A percentile compares a stretch with the other conserved stretches of the same genome.
These are phyloP conservation scores for Dryadomyces sulphureus DNA, from an alignment of 2,329 filamentous ascomycete species.

Conservation along the genomic window DNA sequence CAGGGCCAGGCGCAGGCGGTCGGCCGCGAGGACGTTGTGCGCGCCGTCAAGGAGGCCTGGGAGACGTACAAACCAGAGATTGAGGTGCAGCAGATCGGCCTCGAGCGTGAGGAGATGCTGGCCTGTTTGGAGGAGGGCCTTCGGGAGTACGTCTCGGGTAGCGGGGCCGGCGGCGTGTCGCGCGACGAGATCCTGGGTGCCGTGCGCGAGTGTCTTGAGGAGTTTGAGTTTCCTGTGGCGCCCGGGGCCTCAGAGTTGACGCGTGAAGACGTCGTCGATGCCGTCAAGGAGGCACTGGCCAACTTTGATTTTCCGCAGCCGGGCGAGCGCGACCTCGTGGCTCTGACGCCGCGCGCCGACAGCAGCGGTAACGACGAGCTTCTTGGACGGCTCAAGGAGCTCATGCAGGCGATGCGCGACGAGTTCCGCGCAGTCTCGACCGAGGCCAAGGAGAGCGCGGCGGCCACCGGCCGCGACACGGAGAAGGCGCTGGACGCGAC, in stretches of 20 bases:
- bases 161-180: slow-evolving; percentile 47
- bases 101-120: slow-evolving; percentile 82
- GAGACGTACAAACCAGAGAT: slow-evolving; percentile 92
- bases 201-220: slow-evolving; percentile 74
- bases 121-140: slow-evolving; percentile 77
- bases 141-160: no score
- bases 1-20: slow-evolving; percentile 35
- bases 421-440: slow-evolving; percentile 47
- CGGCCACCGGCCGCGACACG: slow-evolving; percentile 65
- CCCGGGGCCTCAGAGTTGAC: slow-evolving; percentile 36
- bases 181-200: slow-evolving; percentile 72
- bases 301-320: slow-evolving; percentile 28
- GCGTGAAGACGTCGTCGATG: slow-evolving; percentile 47
- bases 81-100: slow-evolving; percentile 73
- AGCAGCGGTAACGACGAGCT: slow-evolving; percentile 29
- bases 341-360: slow-evolving; percentile 13
- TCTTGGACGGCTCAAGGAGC: slow-evolving; percentile 44
- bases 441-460: slow-evolving; percentile 62
- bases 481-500: slow-evolving; percentile 81
- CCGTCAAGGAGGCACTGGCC: slow-evolving; percentile 45
- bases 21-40: slow-evolving; percentile 69
- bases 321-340: slow-evolving; percentile 8
- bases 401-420: slow-evolving; percentile 42
- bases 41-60: slow-evolving; percentile 80
- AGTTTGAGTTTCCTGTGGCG: slow-evolving; percentile 60